Evolutionary conservation across 768 basidiomycete species (phyloP).

Genomic region (Steccherinum ochraceum): DNA sequence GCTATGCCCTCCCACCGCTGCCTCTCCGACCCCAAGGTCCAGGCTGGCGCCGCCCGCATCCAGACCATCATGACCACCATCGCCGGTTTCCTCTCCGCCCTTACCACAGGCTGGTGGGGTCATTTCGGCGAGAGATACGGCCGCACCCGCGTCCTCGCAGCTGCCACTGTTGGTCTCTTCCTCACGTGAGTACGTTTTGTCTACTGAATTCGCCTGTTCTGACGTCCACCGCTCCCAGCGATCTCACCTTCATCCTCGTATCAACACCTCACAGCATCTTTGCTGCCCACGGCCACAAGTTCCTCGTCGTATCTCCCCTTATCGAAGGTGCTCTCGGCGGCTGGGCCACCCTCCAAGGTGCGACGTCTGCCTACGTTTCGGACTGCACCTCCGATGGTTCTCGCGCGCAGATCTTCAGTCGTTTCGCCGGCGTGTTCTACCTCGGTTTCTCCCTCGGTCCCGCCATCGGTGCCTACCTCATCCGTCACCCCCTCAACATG

Average conservation of each 20-base stretch:
- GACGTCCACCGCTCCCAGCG: conserved; percentile 39
- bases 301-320: conserved; percentile 72
- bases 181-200: conserved; percentile 55
- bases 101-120: conserved; percentile 87
- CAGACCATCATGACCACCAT: conserved; percentile 72
- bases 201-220: conserved; percentile 14
- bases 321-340: conserved; percentile 80
- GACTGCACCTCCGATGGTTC: conserved; percentile 81
- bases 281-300: conserved; percentile 59
- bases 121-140: conserved; percentile 71
- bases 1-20: conserved; percentile 32
- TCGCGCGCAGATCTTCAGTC: conserved; percentile 50
- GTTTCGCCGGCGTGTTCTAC: conserved; percentile 71
- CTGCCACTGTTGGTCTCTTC: conserved; percentile 63
- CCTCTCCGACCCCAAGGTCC: conserved; percentile 47
- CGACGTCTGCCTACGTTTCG: conserved; percentile 64
- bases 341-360: conserved; percentile 60
- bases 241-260: conserved; percentile 73
- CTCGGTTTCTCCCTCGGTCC: conserved; percentile 77
- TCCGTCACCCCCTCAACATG: conserved; percentile 36
- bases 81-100: conserved; percentile 73
- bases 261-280: conserved; percentile 56
- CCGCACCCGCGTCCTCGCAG: conserved; percentile 65
- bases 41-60: conserved; percentile 64
- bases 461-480: conserved; percentile 51